These are phyloP conservation scores for Hebeloma cylindrosporum DNA, from an alignment of 768 basidiomycete species.

Conservation along the genomic window DNA sequence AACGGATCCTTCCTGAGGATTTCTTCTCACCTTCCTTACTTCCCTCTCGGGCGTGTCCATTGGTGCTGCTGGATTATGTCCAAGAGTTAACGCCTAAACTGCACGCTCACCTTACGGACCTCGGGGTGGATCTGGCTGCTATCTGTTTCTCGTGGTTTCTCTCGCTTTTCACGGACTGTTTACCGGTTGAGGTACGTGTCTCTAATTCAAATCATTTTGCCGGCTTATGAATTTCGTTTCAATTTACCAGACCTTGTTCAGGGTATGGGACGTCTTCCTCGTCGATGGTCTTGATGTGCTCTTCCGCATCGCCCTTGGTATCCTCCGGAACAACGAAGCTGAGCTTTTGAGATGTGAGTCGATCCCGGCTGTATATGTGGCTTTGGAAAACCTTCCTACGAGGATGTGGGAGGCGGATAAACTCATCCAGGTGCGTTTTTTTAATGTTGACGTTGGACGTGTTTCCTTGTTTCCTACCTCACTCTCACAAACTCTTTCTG, in stretches of 20 bases:
- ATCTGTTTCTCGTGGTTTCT: slow-evolving; percentile 99
- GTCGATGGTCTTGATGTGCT: slow-evolving; percentile 90
- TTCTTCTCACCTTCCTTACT: slow-evolving; percentile 93
- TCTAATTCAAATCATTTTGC: background rate
- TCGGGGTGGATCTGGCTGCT: slow-evolving; percentile 88
- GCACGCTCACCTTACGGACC: slow-evolving; percentile 67
- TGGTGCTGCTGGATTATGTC: slow-evolving; percentile 87
- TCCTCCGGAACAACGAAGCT: slow-evolving; percentile 79
- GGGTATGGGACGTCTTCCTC: slow-evolving; percentile 95
- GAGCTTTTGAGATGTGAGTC: slow-evolving; percentile 85
- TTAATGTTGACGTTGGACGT: background rate
- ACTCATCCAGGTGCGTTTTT: slow-evolving; percentile 71
- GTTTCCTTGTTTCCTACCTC: background rate
- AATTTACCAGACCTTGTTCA: slow-evolving; percentile 73
- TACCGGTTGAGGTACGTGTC: slow-evolving; percentile 82
- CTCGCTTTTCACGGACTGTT: slow-evolving; percentile 92
- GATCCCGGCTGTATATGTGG: slow-evolving; percentile 85
- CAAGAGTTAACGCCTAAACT: slow-evolving; percentile 75
- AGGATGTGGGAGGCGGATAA: slow-evolving; percentile 94
- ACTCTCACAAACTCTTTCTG: no score
- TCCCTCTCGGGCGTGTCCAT: slow-evolving; percentile 90
- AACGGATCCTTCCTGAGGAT: slow-evolving; percentile 83
- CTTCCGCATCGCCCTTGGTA: slow-evolving; percentile 86
- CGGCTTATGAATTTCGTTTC: slow-evolving; percentile 1
- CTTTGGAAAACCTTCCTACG: slow-evolving; percentile 86